Evolutionary conservation across 2,329 filamentous ascomycete genomes (phyloP).

Genomic region (Botryotinia globosa): DNA sequence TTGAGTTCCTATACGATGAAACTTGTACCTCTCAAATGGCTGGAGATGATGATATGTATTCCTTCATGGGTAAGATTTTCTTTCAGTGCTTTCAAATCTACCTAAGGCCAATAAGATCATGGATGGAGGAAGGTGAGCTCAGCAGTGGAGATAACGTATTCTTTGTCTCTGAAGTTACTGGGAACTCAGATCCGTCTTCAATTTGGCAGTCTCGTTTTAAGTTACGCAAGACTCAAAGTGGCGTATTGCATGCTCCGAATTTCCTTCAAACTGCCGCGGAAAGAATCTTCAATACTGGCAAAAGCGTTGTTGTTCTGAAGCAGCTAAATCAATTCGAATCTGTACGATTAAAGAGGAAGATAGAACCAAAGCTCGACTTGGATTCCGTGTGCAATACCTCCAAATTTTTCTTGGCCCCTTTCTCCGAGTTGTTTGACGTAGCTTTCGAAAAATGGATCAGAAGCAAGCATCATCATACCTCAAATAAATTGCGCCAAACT

Average conservation of each 20-base stretch:
- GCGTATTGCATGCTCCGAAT: constrained; percentile 63
- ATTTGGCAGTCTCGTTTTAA: constrained; percentile 76
- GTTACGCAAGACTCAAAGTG: constrained; percentile 59
- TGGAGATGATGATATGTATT: constrained; percentile 60
- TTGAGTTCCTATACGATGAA: constrained; percentile 74
- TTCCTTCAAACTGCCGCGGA: constrained; percentile 69
- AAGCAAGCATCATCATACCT: constrained; percentile 69
- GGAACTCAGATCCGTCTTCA: constrained; percentile 56
- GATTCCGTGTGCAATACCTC: constrained; percentile 51
- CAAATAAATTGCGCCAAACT: constrained; percentile 60
- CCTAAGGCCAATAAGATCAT: constrained; percentile 71
- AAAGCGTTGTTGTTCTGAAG: constrained; percentile 81
- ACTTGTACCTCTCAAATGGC: constrained; percentile 67
- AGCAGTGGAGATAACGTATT: constrained; percentile 65
- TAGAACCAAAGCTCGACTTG: constrained; percentile 54
- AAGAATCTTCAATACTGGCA: constrained; percentile 82
- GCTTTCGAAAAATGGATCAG: constrained; percentile 76
- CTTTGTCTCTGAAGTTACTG: constrained; percentile 64
- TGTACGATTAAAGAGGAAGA: constrained; percentile 35
- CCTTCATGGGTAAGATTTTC: constrained; percentile 66
- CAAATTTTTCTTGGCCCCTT: constrained; percentile 56
- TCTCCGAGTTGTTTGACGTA: constrained; percentile 69
- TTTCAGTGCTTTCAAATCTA: constrained; percentile 81
- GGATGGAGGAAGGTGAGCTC: constrained; percentile 80
- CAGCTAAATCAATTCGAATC: constrained; percentile 58